Percentiles rank a stretch among this genome's conserved stretches.
Conservation (phyloP, 2,329 filamentous ascomycete species). For the Aspergillus clavatus region DNA sequence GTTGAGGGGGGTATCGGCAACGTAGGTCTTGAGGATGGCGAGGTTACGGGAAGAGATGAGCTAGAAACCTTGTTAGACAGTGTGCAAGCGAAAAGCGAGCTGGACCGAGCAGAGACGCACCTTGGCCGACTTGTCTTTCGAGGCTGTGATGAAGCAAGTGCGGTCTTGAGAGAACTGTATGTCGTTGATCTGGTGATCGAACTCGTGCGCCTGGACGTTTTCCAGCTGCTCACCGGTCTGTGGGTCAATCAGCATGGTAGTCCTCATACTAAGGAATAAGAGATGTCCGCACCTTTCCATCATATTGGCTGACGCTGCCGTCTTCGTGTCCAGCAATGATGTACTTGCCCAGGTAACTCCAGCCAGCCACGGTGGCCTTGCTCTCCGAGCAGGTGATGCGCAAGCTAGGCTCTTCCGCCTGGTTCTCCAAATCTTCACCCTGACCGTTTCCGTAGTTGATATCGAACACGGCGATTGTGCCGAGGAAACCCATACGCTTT, state of each 20-base stretch:
- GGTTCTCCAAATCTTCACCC: slow-evolving; percentile 59
- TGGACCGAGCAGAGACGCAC: slow-evolving; percentile 41
- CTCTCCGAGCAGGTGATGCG: slow-evolving; percentile 91
- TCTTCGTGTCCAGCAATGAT: slow-evolving; percentile 98
- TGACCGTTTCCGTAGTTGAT: slow-evolving; percentile 68
- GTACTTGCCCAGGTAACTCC: slow-evolving; percentile 90
- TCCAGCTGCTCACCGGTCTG: slow-evolving; percentile 74
- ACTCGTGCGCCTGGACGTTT: slow-evolving; percentile 80
- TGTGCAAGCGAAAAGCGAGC: slow-evolving; percentile 1
- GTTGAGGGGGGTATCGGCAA: slow-evolving; percentile 91
- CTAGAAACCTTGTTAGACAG: slow-evolving; percentile 42
- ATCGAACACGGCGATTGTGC: slow-evolving; percentile 88
- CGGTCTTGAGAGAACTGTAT: slow-evolving; percentile 91
- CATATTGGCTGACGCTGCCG: slow-evolving; percentile 83
- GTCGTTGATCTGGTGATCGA: slow-evolving; percentile 77
- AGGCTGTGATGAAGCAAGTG: slow-evolving; percentile 97
- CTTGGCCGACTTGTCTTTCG: slow-evolving; percentile 96
- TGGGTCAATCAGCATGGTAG: slow-evolving; percentile 13
- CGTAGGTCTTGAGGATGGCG: slow-evolving; percentile 86
- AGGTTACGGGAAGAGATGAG: slow-evolving; percentile 82
- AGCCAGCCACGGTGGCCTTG: slow-evolving; percentile 96
- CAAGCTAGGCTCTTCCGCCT: slow-evolving; percentile 75
- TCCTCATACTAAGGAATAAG: background rate
- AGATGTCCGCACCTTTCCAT: slow-evolving; percentile 67
- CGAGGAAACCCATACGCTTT: slow-evolving; percentile 95